Evolutionary conservation across 371 early-diverging fungal species (phyloP).

Genomic region (Capniomyces stellatus): DNA sequence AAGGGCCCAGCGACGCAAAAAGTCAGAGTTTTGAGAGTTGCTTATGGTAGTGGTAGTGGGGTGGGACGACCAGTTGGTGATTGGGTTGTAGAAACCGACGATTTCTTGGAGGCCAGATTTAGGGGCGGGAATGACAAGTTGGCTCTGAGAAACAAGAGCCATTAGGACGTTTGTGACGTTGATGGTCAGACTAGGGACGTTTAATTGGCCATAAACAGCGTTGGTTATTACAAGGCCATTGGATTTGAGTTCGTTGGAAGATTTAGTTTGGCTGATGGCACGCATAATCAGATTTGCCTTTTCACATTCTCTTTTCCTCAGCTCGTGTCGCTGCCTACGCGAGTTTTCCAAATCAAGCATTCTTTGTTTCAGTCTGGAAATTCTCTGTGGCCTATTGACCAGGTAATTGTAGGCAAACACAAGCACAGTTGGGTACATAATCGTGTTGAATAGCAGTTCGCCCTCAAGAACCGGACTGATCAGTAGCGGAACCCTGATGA

Average conservation of each 20-base stretch:
- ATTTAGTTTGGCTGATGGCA: constrained; percentile 45
- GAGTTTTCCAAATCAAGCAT: constrained; percentile 50
- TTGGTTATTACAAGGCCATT: constrained; percentile 64
- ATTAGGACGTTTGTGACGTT: constrained; percentile 81
- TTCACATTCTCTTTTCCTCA: constrained; percentile 55
- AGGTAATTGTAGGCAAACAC: constrained; percentile 44
- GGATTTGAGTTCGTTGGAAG: constrained; percentile 12
- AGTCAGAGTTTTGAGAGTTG: too few species aligned
- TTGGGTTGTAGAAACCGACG: constrained; percentile 91
- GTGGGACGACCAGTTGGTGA: background rate
- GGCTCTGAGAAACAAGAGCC: constrained; percentile 59
- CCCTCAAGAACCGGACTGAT: constrained; percentile 53
- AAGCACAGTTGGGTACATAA: constrained; percentile 41
- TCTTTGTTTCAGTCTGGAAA: constrained; percentile 9
- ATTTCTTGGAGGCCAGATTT: constrained; percentile 44
- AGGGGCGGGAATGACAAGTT: constrained; percentile 70
- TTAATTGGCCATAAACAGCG: constrained; percentile 65
- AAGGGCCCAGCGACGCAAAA: too few species aligned
- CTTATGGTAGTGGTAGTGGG: background rate
- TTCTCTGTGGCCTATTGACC: constrained; percentile 48
- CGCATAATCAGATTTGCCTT: constrained; percentile 54
- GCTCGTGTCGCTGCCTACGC: constrained; percentile 51
- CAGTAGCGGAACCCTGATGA: constrained; percentile 57
- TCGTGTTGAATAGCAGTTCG: constrained; percentile 41
- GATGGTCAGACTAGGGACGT: constrained; percentile 19